Evolutionary conservation across 192 early-diverging fungal genomes (phyloP).

Genomic region (Funneliformis geosporum): DNA sequence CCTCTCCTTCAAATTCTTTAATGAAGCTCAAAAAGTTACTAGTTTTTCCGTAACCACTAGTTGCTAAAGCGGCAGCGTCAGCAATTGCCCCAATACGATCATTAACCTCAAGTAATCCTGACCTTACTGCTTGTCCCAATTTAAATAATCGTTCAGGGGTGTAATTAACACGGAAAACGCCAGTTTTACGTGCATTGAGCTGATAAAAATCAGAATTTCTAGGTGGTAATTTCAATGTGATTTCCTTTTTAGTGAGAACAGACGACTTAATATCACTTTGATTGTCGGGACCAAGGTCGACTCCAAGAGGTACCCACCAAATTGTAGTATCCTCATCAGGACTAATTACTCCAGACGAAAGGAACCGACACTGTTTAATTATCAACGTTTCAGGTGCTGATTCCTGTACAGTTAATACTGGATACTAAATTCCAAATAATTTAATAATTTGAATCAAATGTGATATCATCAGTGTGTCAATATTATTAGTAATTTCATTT

Average conservation of each 20-base stretch:
- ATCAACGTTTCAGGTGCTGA: slow-evolving; percentile 52
- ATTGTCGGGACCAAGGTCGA: slow-evolving; percentile 30
- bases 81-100: slow-evolving; percentile 85
- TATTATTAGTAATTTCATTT: neutral
- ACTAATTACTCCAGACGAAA: slow-evolving; percentile 78
- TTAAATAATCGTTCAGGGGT: slow-evolving; percentile 52
- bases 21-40: slow-evolving; percentile 75
- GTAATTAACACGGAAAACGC: slow-evolving; percentile 87
- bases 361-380: slow-evolving; percentile 80
- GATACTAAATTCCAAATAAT: too few species aligned
- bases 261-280: slow-evolving; percentile 23
- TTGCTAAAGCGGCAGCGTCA: slow-evolving; percentile 77
- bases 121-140: slow-evolving; percentile 57
- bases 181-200: slow-evolving; percentile 79
- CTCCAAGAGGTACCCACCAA: slow-evolving; percentile 86
- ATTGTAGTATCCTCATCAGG: slow-evolving; percentile 76
- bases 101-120: slow-evolving; percentile 57
- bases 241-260: slow-evolving; percentile 50
- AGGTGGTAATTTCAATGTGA: slow-evolving; percentile 51
- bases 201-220: slow-evolving; percentile 68
- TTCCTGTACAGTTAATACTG: slow-evolving; percentile 74
- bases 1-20: slow-evolving; percentile 71
- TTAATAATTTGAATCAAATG: too few species aligned
- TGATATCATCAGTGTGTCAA: neutral
- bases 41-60: slow-evolving; percentile 77